Evolutionary conservation across 331 rosid species (phyloP).

Genomic region (Spiraea crenata): DNA sequence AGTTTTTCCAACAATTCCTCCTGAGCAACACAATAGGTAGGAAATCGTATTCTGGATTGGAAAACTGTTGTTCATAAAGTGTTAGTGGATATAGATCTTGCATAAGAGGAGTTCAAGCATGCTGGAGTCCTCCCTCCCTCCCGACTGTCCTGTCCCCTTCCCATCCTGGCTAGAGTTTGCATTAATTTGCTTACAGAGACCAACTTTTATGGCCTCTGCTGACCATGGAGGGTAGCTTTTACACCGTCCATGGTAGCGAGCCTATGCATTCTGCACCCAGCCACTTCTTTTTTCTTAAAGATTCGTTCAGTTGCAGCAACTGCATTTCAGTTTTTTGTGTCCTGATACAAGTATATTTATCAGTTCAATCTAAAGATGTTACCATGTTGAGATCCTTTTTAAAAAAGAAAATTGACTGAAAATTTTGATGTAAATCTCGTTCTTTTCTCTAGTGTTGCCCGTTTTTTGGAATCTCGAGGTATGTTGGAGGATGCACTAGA

Average conservation of each 20-base stretch:
- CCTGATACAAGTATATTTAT: no score
- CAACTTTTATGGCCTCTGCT: background rate
- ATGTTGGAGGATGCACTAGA: conserved; percentile 52
- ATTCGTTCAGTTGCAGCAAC: no score
- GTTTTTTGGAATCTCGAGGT: conserved; percentile 50
- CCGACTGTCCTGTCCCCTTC: background rate
- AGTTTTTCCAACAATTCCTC: conserved; percentile 44
- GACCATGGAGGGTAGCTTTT: background rate
- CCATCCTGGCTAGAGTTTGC: background rate
- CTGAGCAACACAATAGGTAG: conserved; percentile 42
- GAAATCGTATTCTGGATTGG: background rate
- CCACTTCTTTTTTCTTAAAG: background rate
- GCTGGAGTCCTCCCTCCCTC: background rate
- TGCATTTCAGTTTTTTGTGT: background rate
- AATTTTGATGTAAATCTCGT: conserved; percentile 7
- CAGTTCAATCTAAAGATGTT: background rate
- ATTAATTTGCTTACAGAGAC: background rate
- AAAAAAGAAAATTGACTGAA: conserved; percentile 2
- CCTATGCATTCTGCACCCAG: background rate
- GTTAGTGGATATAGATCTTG: background rate
- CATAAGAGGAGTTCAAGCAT: background rate
- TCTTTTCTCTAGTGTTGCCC: conserved; percentile 43
- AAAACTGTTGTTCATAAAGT: background rate
- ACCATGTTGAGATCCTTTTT: background rate
- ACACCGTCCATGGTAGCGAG: no score